Conservation (phyloP, 768 basidiomycete species). For the Rhizopogon rudus region DNA sequence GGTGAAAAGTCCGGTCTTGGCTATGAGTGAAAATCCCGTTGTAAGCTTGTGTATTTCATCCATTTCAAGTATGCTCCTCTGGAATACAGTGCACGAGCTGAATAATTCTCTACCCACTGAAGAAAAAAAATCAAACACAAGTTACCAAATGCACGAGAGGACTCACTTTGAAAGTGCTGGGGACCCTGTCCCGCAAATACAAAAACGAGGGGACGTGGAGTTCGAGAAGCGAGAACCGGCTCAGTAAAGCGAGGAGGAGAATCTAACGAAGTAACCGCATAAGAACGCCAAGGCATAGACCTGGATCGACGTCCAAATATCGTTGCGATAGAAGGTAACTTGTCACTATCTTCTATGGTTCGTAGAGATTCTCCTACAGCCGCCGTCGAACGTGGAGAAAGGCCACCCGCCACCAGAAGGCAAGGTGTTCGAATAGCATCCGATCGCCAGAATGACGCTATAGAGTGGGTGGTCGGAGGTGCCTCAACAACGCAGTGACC, state of each 20-base stretch:
- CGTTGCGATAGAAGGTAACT: not conserved
- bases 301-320: slow-evolving; percentile 23
- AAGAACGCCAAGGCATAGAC: slow-evolving; percentile 30
- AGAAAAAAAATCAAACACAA: not conserved
- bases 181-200: slow-evolving; percentile 37
- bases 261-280: slow-evolving; percentile 12
- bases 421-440: not conserved
- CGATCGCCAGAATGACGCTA: not conserved
- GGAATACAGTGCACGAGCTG: slow-evolving; percentile 30
- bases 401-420: slow-evolving; percentile 24
- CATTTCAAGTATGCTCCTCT: slow-evolving; percentile 31
- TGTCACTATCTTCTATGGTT: not conserved
- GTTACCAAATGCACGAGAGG: too few relatives aligned
- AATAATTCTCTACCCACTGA: slow-evolving; percentile 36
- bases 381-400: slow-evolving; percentile 29
- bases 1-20: slow-evolving; percentile 32
- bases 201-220: slow-evolving; percentile 28
- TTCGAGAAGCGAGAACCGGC: slow-evolving; percentile 23
- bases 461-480: slow-evolving; percentile 7
- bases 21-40: slow-evolving; percentile 32
- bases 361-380: slow-evolving; percentile 1
- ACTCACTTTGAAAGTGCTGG: slow-evolving; percentile 35
- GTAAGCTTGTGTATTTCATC: slow-evolving; percentile 27
- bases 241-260: slow-evolving; percentile 15
- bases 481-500: slow-evolving; percentile 37